Conservation (phyloP, 192 early-diverging fungal species). For the Podila epigama region DNA sequence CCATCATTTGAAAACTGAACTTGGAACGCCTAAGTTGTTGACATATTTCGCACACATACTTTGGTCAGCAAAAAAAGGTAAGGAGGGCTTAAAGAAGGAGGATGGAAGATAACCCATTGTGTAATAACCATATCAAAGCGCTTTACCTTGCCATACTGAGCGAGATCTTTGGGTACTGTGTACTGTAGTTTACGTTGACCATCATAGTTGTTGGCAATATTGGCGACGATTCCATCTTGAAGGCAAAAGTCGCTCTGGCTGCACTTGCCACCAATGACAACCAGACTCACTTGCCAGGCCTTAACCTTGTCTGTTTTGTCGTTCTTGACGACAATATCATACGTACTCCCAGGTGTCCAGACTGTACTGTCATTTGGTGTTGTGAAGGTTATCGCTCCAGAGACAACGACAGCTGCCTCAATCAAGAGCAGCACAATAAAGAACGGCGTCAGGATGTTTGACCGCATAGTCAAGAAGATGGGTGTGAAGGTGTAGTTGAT, state of each 20-base stretch:
- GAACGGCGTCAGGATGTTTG: background rate
- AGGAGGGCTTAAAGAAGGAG: too few species aligned
- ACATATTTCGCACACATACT: too few species aligned
- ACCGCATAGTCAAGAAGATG: too few species aligned
- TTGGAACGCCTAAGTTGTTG: constrained; percentile 11
- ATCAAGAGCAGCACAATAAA: background rate
- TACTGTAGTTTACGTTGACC: constrained; percentile 2
- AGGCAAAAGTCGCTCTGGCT: constrained; percentile 8
- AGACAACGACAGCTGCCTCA: background rate
- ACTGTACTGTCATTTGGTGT: constrained; percentile 1
- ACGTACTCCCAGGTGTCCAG: constrained; percentile 18
- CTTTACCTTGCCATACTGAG: constrained; percentile 32
- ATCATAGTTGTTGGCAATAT: constrained; percentile 6
- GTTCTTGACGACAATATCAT: constrained; percentile 7
- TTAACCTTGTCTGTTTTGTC: constrained; percentile 8
- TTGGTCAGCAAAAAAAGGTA: too few species aligned
- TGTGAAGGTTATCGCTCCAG: constrained; percentile 5
- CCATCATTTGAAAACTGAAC: constrained; percentile 27
- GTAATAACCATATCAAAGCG: background rate
- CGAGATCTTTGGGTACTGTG: constrained; percentile 18
- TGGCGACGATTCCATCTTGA: constrained; percentile 14
- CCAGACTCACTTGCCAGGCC: constrained; percentile 20
- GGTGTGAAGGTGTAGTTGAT: too few species aligned
- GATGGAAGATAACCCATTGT: background rate
- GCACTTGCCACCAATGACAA: constrained; percentile 21